Evolutionary conservation across 2,329 filamentous ascomycete genomes (phyloP), one percentile per base, ranked within the genome.

Genomic region (Tolypocladium guangdongense): DNA sequence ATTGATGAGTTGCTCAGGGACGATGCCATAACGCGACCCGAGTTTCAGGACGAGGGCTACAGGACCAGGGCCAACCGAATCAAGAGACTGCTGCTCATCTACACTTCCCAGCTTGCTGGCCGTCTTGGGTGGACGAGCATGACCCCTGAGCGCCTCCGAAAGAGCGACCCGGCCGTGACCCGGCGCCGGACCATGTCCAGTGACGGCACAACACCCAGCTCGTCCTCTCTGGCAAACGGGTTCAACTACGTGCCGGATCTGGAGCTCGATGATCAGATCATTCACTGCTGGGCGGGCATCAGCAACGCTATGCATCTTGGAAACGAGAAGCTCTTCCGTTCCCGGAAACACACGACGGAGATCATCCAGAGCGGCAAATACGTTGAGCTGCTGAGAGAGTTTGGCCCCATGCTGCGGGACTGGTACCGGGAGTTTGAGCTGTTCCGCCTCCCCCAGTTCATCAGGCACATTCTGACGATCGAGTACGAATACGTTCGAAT

Each of bases 401-500:
- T 96, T 62, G 83, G 88, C 59, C 88, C 88, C 0, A 80, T 90
- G 57, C 74, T 97, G 36, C 77, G 75, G 18, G 81, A 87, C 45
- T 97, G 92, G 88, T 86, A 83, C 70, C 79, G 78, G 43, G 87
- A 91, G 56, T 91, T 96, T 64, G 87, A 95, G 61, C 78, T 82
- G n/a, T 86, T 88, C 62, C 79, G 81, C 53, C 76, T 87, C 51
- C 83, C 84, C 2, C 79, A 74, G 24, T 86, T 79, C 57, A 84
- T 83, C 59, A 74, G 80, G 33, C 83, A 90, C 65, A 91, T 97
- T 55, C 76, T 99, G 33, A 86, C 83, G 8, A 96, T 97, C 59
- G 93, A 99, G 72, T 96, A 93, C 64, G 90, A 97, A 64, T 96
- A 96, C 66, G 90, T 92, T 30, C 83, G 92, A 63, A 87, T 96